Evolutionary conservation across 257 asterid species (phyloP).

Genomic region (Penstemon newberryi): DNA sequence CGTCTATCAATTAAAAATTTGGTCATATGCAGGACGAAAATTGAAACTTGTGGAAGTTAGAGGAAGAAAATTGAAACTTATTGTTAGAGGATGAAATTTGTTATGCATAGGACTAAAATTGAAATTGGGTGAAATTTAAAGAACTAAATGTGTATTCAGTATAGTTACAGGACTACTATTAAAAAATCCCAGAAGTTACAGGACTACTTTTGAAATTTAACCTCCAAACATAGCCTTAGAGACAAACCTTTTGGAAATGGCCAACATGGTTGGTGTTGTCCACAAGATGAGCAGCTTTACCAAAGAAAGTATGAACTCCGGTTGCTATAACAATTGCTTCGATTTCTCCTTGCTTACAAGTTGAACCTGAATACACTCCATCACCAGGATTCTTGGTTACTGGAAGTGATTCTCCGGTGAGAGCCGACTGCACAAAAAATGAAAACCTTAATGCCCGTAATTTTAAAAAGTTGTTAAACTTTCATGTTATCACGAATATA

Average conservation of each 20-base stretch:
- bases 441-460: conserved; percentile 1
- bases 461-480: neutral
- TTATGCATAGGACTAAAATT: too few relatives aligned
- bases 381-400: conserved; percentile 53
- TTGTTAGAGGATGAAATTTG: too few relatives aligned
- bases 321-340: conserved; percentile 52
- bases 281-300: conserved; percentile 59
- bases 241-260: conserved; percentile 48
- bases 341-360: conserved; percentile 57
- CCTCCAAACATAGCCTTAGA: neutral
- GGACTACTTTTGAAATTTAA: too few relatives aligned
- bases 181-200: too few relatives aligned
- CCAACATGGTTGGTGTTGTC: conserved; percentile 52
- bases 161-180: too few relatives aligned
- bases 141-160: too few relatives aligned
- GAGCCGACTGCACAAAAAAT: conserved; percentile 40
- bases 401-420: conserved; percentile 53
- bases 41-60: too few relatives aligned
- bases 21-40: too few relatives aligned
- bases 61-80: too few relatives aligned
- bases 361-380: conserved; percentile 50
- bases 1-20: too few relatives aligned
- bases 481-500: neutral
- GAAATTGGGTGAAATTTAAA: too few relatives aligned
- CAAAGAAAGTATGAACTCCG: conserved; percentile 58